phyloP scores from a whole-genome alignment of 139 green algal genomes.

The Axilococcus clingmanii region DNA sequence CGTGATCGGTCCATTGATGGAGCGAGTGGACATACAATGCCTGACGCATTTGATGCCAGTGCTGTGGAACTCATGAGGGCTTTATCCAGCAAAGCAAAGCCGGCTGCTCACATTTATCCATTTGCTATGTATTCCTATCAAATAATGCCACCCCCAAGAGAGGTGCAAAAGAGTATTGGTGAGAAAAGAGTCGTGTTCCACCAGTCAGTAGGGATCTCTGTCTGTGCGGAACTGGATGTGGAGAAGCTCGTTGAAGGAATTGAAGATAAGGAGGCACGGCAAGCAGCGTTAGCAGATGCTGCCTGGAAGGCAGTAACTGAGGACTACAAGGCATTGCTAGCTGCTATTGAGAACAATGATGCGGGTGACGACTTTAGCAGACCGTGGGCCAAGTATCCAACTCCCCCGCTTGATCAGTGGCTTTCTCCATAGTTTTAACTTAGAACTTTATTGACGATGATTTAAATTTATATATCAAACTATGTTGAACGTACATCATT shows the following conservation, averaged over 20 bases:
- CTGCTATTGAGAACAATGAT: slow-evolving; percentile 45
- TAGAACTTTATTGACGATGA: no score
- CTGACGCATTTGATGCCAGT: slow-evolving; percentile 70
- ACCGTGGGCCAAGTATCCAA: slow-evolving; percentile 15
- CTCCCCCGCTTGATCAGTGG: slow-evolving; percentile 9
- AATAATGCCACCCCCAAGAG: slow-evolving; percentile 91
- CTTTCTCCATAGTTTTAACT: no score
- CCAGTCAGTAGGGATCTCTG: slow-evolving; percentile 60
- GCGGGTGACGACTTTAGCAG: slow-evolving; percentile 15
- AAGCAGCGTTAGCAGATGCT: slow-evolving; percentile 32
- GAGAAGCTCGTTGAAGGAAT: slow-evolving; percentile 24
- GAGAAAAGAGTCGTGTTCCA: slow-evolving; percentile 70
- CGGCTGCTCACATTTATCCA: slow-evolving; percentile 76
- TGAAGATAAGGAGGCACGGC: slow-evolving; percentile 45
- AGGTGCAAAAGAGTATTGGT: slow-evolving; percentile 66
- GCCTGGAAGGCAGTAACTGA: slow-evolving; percentile 19
- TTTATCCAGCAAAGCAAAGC: slow-evolving; percentile 53
- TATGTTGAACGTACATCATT: no score
- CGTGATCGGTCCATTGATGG: slow-evolving; percentile 63
- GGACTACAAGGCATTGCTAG: slow-evolving; percentile 46
- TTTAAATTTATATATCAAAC: no score
- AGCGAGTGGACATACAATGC: slow-evolving; percentile 37
- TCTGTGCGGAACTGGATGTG: slow-evolving; percentile 57
- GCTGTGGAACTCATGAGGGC: slow-evolving; percentile 90
- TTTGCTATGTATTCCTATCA: slow-evolving; percentile 83